Conservation (phyloP, 2,329 filamentous ascomycete species). For the Fusarium haematococcum region DNA sequence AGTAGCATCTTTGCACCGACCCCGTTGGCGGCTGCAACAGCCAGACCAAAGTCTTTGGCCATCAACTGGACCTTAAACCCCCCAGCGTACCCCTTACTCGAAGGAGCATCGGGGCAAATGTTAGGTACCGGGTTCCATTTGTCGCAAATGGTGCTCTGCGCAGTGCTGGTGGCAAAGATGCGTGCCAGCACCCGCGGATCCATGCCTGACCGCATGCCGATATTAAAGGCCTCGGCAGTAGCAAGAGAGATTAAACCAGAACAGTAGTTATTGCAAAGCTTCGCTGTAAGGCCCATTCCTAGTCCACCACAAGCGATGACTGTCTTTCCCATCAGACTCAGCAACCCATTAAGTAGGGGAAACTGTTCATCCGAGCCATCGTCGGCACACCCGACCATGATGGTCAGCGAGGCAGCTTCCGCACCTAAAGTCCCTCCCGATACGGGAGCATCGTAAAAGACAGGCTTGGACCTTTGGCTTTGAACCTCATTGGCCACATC, state of each 20-base stretch:
- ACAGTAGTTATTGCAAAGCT: slow-evolving; percentile 30
- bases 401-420: slow-evolving; percentile 2
- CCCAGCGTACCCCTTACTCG: slow-evolving; percentile 17
- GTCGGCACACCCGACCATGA: slow-evolving; percentile 14
- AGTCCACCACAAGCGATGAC: slow-evolving; percentile 33
- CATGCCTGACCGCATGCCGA: slow-evolving; percentile 22
- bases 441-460: slow-evolving; percentile 20
- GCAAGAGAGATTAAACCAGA: slow-evolving; percentile 21
- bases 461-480: no score
- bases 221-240: slow-evolving; percentile 24
- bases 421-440: slow-evolving; percentile 18
- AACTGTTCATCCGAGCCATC: background rate
- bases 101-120: slow-evolving; percentile 11
- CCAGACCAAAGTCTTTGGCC: slow-evolving; percentile 25
- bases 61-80: slow-evolving; percentile 31
- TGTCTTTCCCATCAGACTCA: slow-evolving; percentile 9
- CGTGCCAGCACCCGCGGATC: slow-evolving; percentile 12
- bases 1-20: slow-evolving; percentile 10
- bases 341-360: background rate
- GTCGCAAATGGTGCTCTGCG: slow-evolving; percentile 22
- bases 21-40: slow-evolving; percentile 4
- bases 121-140: slow-evolving; percentile 24
- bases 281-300: slow-evolving; percentile 18
- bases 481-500: no score
- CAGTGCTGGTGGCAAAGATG: slow-evolving; percentile 19